Percentiles rank a stretch among this genome's conserved stretches.
These are phyloP conservation scores for Dipodascopsis uninucleata DNA, from an alignment of 805 yeast genomes.

Conservation along the genomic window DNA sequence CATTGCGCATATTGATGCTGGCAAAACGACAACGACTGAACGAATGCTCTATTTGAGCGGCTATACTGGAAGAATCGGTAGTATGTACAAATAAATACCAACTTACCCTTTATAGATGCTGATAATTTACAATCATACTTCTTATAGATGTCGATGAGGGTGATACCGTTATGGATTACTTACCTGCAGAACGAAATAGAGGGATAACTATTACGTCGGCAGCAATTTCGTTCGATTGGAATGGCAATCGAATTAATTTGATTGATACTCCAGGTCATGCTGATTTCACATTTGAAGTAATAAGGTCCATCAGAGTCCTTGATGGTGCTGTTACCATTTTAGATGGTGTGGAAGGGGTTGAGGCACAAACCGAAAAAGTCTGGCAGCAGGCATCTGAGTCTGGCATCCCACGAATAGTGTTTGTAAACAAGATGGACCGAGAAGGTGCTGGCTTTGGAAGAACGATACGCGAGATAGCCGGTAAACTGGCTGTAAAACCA, in stretches of 20 bases:
- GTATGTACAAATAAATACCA: constrained; percentile 9
- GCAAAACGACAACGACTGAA: constrained; percentile 96
- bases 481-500: constrained; percentile 69
- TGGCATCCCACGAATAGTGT: constrained; percentile 71
- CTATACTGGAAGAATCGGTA: constrained; percentile 69
- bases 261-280: constrained; percentile 99
- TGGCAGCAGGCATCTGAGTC: constrained; percentile 80
- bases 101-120: background rate
- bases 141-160: constrained; percentile 80
- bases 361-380: constrained; percentile 95
- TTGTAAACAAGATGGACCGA: constrained; percentile 92
- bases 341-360: constrained; percentile 97
- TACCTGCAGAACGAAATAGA: constrained; percentile 83
- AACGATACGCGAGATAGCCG: constrained; percentile 78
- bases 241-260: constrained; percentile 66
- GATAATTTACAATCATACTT: background rate
- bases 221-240: constrained; percentile 90
- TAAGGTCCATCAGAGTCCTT: constrained; percentile 78
- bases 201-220: constrained; percentile 98
- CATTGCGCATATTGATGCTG: constrained; percentile 99
- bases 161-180: constrained; percentile 89
- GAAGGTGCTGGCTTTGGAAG: constrained; percentile 92
- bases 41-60: constrained; percentile 91
- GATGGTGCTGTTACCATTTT: constrained; percentile 92
- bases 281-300: constrained; percentile 93